Evolutionary conservation across 495 filamentous ascomycete genomes (phyloP).

Genomic region (Trichoderma asperelloides): DNA sequence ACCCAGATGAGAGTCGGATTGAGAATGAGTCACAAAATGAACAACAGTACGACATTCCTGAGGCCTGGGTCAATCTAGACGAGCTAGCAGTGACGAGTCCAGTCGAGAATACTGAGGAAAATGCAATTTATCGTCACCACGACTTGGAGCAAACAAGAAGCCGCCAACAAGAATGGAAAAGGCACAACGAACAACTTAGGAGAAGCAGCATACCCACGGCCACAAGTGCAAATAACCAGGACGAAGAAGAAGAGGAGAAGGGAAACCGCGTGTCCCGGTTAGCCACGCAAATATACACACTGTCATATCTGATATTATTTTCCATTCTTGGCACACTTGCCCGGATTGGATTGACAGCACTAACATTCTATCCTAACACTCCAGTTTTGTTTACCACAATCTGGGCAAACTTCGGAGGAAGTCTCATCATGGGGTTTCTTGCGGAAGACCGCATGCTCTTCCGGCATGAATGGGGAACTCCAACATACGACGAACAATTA

Average conservation of each 20-base stretch:
- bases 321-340: too few species aligned
- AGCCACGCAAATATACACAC: too few species aligned
- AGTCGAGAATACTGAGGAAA: slow-evolving; percentile 23
- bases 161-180: too few species aligned
- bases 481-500: slow-evolving; percentile 20
- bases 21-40: background rate
- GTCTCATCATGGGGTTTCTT: slow-evolving; percentile 75
- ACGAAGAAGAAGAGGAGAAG: too few species aligned
- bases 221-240: too few species aligned
- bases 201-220: too few species aligned
- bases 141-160: too few species aligned
- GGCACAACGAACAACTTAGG: too few species aligned
- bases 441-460: slow-evolving; percentile 73
- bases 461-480: slow-evolving; percentile 47
- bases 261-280: too few species aligned
- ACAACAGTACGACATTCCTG: slow-evolving; percentile 22
- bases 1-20: background rate
- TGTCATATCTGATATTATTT: too few species aligned
- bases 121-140: background rate
- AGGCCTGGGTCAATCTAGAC: slow-evolving; percentile 31
- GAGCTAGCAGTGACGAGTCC: slow-evolving; percentile 24
- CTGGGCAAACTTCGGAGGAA: slow-evolving; percentile 86
- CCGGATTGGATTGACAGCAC: too few species aligned
- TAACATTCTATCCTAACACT: too few species aligned
- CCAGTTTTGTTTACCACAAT: slow-evolving; percentile 21